These are phyloP conservation scores for Carnegiea gigantea DNA, from an alignment of 179 eudicot genomes.

Conservation along the genomic window DNA sequence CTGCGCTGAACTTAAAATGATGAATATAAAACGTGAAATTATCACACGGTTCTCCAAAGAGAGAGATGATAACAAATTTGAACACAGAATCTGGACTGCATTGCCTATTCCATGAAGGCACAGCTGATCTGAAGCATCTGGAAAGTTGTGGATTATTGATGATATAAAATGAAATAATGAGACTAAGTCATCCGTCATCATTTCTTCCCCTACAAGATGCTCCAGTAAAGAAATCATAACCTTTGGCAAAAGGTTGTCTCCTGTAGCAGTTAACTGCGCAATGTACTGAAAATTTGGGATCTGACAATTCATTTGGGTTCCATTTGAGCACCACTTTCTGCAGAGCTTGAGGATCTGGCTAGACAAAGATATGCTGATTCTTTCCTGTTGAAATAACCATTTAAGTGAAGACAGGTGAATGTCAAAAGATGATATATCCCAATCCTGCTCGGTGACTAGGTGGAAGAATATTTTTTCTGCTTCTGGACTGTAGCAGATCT, in stretches of 20 bases:
- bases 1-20: slow-evolving; percentile 51
- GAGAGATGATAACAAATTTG: slow-evolving; percentile 36
- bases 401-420: slow-evolving; percentile 64
- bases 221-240: slow-evolving; percentile 53
- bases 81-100: slow-evolving; percentile 50
- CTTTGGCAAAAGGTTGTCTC: slow-evolving; percentile 61
- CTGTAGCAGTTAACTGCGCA: slow-evolving; percentile 58
- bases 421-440: slow-evolving; percentile 58
- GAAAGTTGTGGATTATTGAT: slow-evolving; percentile 43
- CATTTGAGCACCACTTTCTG: slow-evolving; percentile 37
- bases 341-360: slow-evolving; percentile 64
- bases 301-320: slow-evolving; percentile 29
- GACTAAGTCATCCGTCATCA: slow-evolving; percentile 47
- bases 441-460: slow-evolving; percentile 56
- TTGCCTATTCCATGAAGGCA: slow-evolving; percentile 69
- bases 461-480: slow-evolving; percentile 79
- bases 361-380: slow-evolving; percentile 55
- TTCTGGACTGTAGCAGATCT: slow-evolving; percentile 70
- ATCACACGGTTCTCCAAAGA: slow-evolving; percentile 35
- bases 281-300: slow-evolving; percentile 38
- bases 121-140: slow-evolving; percentile 82
- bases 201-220: slow-evolving; percentile 46
- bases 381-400: slow-evolving; percentile 96
- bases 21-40: slow-evolving; percentile 53
- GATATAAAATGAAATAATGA: slow-evolving; percentile 47